A percentile compares a stretch with the other conserved stretches of the same genome.
phyloP scores from a whole-genome alignment of 2,329 filamentous ascomycete species.

The Pyrenophora seminiperda region DNA sequence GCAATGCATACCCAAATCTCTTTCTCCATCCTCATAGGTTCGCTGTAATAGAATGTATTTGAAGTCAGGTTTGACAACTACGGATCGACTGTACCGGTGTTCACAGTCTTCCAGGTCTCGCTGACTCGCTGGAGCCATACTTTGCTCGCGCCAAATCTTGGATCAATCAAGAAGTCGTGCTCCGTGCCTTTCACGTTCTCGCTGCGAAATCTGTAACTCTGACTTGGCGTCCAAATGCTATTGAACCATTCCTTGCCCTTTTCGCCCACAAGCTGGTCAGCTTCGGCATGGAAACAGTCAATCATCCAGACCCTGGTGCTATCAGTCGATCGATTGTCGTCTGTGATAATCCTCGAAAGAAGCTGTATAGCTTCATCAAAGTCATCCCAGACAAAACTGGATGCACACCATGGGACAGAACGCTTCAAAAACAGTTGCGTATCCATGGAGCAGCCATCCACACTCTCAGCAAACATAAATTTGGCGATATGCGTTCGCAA shows the following conservation, averaged over 20 bases:
- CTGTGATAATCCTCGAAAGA: conserved; percentile 26
- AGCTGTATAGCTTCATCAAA: conserved; percentile 33
- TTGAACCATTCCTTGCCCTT: conserved; percentile 38
- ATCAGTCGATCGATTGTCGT: conserved; percentile 11
- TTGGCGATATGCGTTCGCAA: conserved; percentile 27
- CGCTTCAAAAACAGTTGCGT: conserved; percentile 34
- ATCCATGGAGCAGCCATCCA: conserved; percentile 35
- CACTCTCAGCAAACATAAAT: conserved; percentile 35
- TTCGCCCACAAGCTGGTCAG: conserved; percentile 37
- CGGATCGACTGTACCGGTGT: not conserved
- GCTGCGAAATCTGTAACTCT: conserved; percentile 26
- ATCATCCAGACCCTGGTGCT: conserved; percentile 24
- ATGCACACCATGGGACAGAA: conserved; percentile 29
- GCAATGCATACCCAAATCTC: too few relatives aligned
- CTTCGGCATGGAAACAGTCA: conserved; percentile 37
- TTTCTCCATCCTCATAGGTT: too few relatives aligned
- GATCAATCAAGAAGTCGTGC: conserved; percentile 37
- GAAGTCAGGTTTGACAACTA: not conserved
- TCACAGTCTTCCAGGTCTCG: conserved; percentile 18
- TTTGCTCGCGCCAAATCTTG: conserved; percentile 30
- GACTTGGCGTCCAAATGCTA: conserved; percentile 26
- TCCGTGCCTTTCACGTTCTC: conserved; percentile 27
- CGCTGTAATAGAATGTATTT: not conserved
- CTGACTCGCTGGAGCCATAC: conserved; percentile 35
- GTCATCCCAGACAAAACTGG: conserved; percentile 30